Evolutionary conservation across 2,329 filamentous ascomycete genomes (phyloP).

Genomic region (Ceratocystis smalleyi): DNA sequence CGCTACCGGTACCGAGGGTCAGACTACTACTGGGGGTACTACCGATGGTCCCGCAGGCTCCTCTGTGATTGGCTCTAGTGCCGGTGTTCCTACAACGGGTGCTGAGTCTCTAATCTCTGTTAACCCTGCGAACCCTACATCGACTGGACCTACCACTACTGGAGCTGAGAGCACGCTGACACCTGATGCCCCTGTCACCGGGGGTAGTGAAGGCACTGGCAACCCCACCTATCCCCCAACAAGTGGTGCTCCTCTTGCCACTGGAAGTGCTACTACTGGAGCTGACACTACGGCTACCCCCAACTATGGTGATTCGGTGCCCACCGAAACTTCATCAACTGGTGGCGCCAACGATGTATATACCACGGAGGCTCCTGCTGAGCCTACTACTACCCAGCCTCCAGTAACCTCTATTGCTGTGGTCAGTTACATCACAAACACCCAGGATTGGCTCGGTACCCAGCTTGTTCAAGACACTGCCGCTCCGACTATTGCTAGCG

Average conservation of each 20-base stretch:
- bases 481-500: slow-evolving; percentile 16
- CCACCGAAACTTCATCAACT: not conserved
- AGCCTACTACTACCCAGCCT: slow-evolving; percentile 16
- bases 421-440: slow-evolving; percentile 14
- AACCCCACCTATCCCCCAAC: slow-evolving; percentile 14
- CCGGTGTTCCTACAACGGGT: slow-evolving; percentile 11
- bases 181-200: slow-evolving; percentile 16
- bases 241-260: slow-evolving; percentile 12
- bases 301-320: not conserved
- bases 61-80: slow-evolving; percentile 7
- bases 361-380: slow-evolving; percentile 17
- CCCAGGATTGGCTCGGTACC: slow-evolving; percentile 17
- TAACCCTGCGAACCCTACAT: slow-evolving; percentile 11
- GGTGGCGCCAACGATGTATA: not conserved
- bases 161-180: slow-evolving; percentile 15
- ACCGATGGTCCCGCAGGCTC: slow-evolving; percentile 3
- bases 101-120: slow-evolving; percentile 14
- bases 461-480: slow-evolving; percentile 17
- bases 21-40: too few species aligned
- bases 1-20: not conserved
- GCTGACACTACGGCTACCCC: slow-evolving; percentile 9
- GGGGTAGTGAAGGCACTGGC: slow-evolving; percentile 7
- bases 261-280: slow-evolving; percentile 13
- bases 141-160: not conserved
- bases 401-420: slow-evolving; percentile 18